Evolutionary conservation across 805 yeast species (phyloP).

Genomic region (Myxozyma geophila): DNA sequence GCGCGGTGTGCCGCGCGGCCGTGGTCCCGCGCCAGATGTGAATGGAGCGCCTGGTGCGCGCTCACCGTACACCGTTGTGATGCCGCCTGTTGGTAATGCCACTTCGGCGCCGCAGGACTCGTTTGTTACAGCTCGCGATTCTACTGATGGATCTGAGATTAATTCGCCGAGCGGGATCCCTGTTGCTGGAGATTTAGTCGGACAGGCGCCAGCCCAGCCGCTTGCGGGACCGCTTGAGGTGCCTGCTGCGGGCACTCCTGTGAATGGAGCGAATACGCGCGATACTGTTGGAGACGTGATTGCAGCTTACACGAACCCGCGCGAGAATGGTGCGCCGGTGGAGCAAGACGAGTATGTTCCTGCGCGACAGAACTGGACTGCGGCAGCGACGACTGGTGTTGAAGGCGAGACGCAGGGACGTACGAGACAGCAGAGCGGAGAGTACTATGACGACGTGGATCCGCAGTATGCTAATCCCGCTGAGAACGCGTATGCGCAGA

Average conservation of each 20-base stretch:
- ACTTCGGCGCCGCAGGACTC: slow-evolving; percentile 6
- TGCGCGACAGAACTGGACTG: slow-evolving; percentile 23
- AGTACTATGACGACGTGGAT: slow-evolving; percentile 34
- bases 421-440: slow-evolving; percentile 1
- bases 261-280: neutral
- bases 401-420: neutral
- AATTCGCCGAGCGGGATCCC: slow-evolving; percentile 9
- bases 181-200: slow-evolving; percentile 3
- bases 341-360: slow-evolving; percentile 21
- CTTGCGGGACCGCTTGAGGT: slow-evolving; percentile 5
- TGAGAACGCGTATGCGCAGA: slow-evolving; percentile 4
- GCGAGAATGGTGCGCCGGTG: neutral
- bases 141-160: slow-evolving; percentile 4
- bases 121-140: slow-evolving; percentile 11
- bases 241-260: slow-evolving; percentile 30
- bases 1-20: slow-evolving; percentile 1
- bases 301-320: neutral
- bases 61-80: slow-evolving; percentile 19
- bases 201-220: neutral
- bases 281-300: slow-evolving; percentile 6
- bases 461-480: slow-evolving; percentile 31
- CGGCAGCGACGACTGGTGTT: slow-evolving; percentile 1
- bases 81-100: slow-evolving; percentile 2
- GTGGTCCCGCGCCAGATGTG: neutral
- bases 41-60: neutral